Percentiles rank a stretch among this genome's conserved stretches.
Conservation (phyloP, 1,284 basidiomycete genomes). For the Heliocybe sulcata region DNA sequence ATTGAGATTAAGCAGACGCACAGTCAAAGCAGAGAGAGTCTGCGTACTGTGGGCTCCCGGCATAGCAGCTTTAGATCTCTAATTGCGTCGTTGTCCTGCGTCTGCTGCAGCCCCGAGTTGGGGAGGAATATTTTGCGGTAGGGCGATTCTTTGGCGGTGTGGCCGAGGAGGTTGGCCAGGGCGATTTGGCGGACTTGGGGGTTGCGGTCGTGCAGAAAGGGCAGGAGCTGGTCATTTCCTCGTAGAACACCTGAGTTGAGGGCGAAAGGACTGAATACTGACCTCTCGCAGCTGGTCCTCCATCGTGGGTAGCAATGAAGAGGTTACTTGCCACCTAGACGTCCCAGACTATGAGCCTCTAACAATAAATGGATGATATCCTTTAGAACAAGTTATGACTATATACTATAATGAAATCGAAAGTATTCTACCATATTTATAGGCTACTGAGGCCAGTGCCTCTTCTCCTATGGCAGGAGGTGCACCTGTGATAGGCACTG, state of each 20-base stretch:
- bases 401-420: no score
- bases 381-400: no score
- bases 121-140: constrained; percentile 72
- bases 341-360: no score
- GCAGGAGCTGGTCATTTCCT: constrained; percentile 51
- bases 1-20: constrained; percentile 8
- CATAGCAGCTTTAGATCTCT: constrained; percentile 80
- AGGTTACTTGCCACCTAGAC: background rate
- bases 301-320: constrained; percentile 26
- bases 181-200: constrained; percentile 86
- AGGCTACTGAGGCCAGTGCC: no score
- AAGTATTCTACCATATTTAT: background rate
- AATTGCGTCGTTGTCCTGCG: constrained; percentile 63
- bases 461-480: no score
- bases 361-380: no score
- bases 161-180: constrained; percentile 74
- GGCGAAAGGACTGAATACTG: constrained; percentile 7
- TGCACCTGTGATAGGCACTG: no score
- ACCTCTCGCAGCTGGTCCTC: constrained; percentile 58
- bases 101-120: constrained; percentile 49
- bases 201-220: constrained; percentile 83
- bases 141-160: constrained; percentile 69
- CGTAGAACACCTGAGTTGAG: constrained; percentile 5
- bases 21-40: constrained; percentile 17
- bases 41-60: constrained; percentile 69